A percentile compares a stretch with the other conserved stretches of the same genome.
phyloP scores from a whole-genome alignment of 108 stramenopile genomes.

The Stephanodiscus minutulus region DNA sequence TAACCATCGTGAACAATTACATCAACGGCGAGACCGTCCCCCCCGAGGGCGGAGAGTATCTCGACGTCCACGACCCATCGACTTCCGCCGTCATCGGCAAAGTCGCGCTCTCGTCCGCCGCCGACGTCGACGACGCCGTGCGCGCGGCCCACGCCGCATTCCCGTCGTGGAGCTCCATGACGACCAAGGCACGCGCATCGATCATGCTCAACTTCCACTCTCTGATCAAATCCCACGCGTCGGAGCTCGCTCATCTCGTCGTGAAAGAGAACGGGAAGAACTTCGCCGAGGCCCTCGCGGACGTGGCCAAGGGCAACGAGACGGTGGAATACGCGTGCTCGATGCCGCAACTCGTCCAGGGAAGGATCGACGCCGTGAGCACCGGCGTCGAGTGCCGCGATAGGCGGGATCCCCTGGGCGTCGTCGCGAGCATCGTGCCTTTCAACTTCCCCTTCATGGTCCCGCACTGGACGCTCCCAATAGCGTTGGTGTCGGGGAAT shows the following conservation, averaged over 20 bases:
- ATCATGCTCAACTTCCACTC: constrained; percentile 94
- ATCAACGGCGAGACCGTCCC: constrained; percentile 59
- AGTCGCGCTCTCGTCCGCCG: constrained; percentile 63
- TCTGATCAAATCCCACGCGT: constrained; percentile 71
- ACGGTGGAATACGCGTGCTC: constrained; percentile 97
- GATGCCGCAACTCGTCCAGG: constrained; percentile 90
- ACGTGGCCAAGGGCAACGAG: constrained; percentile 97
- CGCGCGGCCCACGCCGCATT: constrained; percentile 79
- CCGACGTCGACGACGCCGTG: constrained; percentile 84
- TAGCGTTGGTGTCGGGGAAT: constrained; percentile 94
- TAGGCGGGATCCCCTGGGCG: constrained; percentile 88
- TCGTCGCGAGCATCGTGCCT: constrained; percentile 91
- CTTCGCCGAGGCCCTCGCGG: constrained; percentile 92
- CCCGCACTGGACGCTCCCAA: constrained; percentile 88
- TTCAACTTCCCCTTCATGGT: constrained; percentile 93
- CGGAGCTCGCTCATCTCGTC: constrained; percentile 88
- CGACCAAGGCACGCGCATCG: constrained; percentile 85
- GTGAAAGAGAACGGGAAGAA: constrained; percentile 97
- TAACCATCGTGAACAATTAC: constrained; percentile 64
- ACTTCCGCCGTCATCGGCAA: constrained; percentile 54
- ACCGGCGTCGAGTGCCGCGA: constrained; percentile 83
- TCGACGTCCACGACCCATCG: constrained; percentile 64
- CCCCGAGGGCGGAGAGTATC: constrained; percentile 55
- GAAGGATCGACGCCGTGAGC: constrained; percentile 73
- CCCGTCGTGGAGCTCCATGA: constrained; percentile 67